A percentile compares a stretch with the other conserved stretches of the same genome.
These are phyloP conservation scores for Phylloporus scabripes DNA, from an alignment of 768 basidiomycete species.

Conservation along the genomic window DNA sequence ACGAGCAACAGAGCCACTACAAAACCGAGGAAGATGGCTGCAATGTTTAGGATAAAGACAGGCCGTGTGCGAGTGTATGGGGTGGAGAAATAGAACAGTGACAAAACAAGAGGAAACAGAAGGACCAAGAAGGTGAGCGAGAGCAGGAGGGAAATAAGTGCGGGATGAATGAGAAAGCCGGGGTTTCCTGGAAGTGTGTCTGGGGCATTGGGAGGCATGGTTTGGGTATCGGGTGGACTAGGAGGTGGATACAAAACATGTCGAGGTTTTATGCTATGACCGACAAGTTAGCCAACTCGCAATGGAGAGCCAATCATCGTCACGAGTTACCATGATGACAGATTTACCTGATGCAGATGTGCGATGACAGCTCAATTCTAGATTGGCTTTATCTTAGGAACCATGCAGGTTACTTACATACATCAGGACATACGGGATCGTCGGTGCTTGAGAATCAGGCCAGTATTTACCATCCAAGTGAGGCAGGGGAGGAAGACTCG, in stretches of 20 bases:
- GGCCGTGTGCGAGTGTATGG: constrained; percentile 10
- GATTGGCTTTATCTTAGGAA: not conserved
- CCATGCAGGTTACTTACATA: not conserved
- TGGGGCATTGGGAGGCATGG: constrained; percentile 6
- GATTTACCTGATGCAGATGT: not conserved
- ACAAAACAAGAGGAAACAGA: constrained; percentile 15
- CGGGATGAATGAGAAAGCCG: not conserved
- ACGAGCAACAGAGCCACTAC: constrained; percentile 11
- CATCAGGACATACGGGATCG: not conserved
- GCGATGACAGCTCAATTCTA: not conserved
- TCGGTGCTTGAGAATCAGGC: not conserved
- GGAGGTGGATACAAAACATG: not conserved
- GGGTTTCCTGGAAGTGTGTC: not conserved
- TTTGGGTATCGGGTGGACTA: not conserved
- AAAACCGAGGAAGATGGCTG: constrained; percentile 9
- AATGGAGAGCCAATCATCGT: not conserved
- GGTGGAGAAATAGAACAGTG: constrained; percentile 18
- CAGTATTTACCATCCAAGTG: not conserved
- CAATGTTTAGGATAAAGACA: constrained; percentile 21
- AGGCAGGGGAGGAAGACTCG: not conserved
- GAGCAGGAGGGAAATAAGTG: not conserved
- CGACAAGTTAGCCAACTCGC: not conserved
- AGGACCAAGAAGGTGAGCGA: constrained; percentile 17
- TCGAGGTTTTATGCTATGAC: not conserved
- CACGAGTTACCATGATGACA: not conserved